A percentile compares a stretch with the other conserved stretches of the same genome.
Evolutionary conservation across 164 flowering plant genomes (phyloP).

Genomic region (Umbilicus rupestris): DNA sequence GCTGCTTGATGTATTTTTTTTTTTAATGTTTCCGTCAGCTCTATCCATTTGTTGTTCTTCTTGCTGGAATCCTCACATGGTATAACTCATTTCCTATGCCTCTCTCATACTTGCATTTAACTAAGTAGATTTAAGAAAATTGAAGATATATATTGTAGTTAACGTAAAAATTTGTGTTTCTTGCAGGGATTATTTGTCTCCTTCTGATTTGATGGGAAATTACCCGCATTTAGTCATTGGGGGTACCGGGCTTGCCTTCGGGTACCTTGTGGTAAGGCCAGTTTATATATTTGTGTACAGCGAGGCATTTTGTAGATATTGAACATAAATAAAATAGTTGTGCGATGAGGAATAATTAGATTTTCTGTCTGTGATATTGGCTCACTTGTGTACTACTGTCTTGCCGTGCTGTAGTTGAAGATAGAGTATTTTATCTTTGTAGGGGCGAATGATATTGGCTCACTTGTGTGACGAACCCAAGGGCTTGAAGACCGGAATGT

Average conservation of each 20-base stretch:
- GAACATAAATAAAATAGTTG: neutral
- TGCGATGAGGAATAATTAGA: neutral
- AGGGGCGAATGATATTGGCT: conserved; percentile 97
- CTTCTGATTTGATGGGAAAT: conserved; percentile 55
- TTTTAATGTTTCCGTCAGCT: conserved; percentile 55
- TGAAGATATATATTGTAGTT: neutral
- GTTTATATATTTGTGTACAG: neutral
- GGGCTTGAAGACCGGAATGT: conserved; percentile 97
- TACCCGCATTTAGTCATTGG: conserved; percentile 73
- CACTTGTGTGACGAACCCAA: conserved; percentile 99
- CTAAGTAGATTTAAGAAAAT: neutral
- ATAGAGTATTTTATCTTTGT: conserved; percentile 18
- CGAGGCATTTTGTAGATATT: neutral
- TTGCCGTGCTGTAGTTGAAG: neutral
- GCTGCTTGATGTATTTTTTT: conserved; percentile 7
- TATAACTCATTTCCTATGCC: conserved; percentile 20
- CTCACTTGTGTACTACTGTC: neutral
- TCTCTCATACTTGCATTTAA: neutral
- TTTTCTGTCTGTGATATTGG: no score
- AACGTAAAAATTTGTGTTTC: neutral
- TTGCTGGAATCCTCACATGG: conserved; percentile 77
- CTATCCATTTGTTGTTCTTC: conserved; percentile 64
- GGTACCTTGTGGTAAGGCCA: conserved; percentile 96
- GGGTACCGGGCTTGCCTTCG: conserved; percentile 97
- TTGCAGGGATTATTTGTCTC: conserved; percentile 86